Evolutionary conservation across 371 early-diverging fungal genomes (phyloP).

Genomic region (Mucor ambiguus): DNA sequence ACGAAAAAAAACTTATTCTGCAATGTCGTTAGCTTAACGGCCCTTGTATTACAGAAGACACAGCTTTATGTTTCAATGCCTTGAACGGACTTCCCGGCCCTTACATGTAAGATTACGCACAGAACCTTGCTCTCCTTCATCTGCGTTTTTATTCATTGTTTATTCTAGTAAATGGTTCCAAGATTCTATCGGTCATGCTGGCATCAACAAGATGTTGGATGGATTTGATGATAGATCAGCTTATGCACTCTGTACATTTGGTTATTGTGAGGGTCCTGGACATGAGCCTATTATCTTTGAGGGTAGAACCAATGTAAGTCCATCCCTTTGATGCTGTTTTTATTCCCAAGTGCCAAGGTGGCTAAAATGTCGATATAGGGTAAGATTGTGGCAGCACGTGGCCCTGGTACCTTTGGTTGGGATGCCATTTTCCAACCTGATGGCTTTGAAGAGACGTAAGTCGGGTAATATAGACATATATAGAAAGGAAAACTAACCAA

Average conservation of each 20-base stretch:
- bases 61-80: constrained; percentile 91
- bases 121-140: not conserved
- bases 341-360: not conserved
- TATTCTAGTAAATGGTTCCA: constrained; percentile 91
- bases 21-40: constrained; percentile 59
- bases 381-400: constrained; percentile 88
- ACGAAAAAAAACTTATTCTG: not conserved
- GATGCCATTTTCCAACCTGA: constrained; percentile 93
- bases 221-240: constrained; percentile 89
- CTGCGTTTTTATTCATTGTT: not conserved
- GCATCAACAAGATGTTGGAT: constrained; percentile 79
- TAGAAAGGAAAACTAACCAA: constrained; percentile 2
- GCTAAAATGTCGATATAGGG: constrained; percentile 51
- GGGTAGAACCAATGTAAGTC: constrained; percentile 72
- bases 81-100: constrained; percentile 91
- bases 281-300: constrained; percentile 89
- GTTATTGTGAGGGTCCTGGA: constrained; percentile 83
- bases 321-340: not conserved
- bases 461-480: constrained; percentile 8
- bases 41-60: constrained; percentile 95
- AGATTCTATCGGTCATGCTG: constrained; percentile 77
- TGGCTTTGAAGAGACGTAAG: constrained; percentile 74
- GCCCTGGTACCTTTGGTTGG: constrained; percentile 91
- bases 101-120: constrained; percentile 65
- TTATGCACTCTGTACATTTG: constrained; percentile 91